Percentiles rank a stretch among this genome's conserved stretches.
These are phyloP conservation scores for Schizochytrium sp. DNA, from an alignment of 108 stramenopile species.

Conservation along the genomic window DNA sequence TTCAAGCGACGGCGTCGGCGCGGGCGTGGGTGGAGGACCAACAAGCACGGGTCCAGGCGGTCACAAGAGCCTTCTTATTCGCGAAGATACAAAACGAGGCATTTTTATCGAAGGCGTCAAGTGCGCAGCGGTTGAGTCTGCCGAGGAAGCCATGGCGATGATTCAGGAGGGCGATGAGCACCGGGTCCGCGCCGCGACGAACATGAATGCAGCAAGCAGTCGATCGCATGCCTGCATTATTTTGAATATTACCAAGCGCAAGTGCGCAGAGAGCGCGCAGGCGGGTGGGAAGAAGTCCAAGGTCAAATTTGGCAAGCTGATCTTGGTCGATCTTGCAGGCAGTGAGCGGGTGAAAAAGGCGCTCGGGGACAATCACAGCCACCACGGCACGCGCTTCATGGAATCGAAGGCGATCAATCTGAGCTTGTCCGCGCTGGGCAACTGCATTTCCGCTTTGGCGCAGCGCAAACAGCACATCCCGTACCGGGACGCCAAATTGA, in stretches of 20 bases:
- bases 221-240: not conserved
- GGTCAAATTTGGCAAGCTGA: constrained; percentile 41
- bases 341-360: constrained; percentile 44
- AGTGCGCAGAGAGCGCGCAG: not conserved
- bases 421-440: constrained; percentile 45
- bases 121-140: not conserved
- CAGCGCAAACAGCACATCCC: constrained; percentile 45
- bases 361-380: constrained; percentile 44
- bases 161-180: not conserved
- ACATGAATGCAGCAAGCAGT: not conserved
- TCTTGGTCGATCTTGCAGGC: constrained; percentile 48
- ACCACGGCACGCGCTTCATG: constrained; percentile 48
- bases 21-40: not conserved
- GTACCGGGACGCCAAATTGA: constrained; percentile 52
- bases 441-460: constrained; percentile 50
- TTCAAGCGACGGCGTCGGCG: not conserved
- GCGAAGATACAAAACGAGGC: not conserved
- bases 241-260: not conserved
- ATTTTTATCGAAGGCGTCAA: not conserved
- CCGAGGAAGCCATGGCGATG: not conserved
- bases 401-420: constrained; percentile 53
- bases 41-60: not conserved
- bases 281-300: not conserved
- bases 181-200: not conserved
- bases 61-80: not conserved